Evolutionary conservation across 2,329 filamentous ascomycete genomes (phyloP).

Genomic region (Neopestalotiopsis sp.): DNA sequence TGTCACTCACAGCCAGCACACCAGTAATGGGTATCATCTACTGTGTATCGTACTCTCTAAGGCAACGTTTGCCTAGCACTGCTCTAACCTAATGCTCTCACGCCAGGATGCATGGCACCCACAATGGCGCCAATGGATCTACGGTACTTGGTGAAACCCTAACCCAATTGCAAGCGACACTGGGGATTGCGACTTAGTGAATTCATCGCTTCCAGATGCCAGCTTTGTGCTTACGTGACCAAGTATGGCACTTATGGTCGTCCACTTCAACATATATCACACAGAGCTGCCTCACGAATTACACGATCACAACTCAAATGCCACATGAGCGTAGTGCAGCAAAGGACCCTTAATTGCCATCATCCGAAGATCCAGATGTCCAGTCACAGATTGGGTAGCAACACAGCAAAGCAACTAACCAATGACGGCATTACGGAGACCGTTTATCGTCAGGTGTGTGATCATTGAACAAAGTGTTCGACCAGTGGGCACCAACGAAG

Average conservation of each 20-base stretch:
- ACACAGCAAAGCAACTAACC: not conserved
- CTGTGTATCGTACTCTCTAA: not conserved
- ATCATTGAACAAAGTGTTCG: not conserved
- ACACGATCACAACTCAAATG: not conserved
- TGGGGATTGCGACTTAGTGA: not conserved
- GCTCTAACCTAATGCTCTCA: not conserved
- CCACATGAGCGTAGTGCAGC: not conserved
- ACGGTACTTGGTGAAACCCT: not conserved
- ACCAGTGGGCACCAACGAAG: slow-evolving; percentile 3
- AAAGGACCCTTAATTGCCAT: not conserved
- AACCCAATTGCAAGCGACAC: not conserved
- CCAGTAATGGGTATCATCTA: not conserved
- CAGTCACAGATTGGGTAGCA: slow-evolving; percentile 4
- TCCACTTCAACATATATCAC: not conserved
- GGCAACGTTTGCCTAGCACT: not conserved
- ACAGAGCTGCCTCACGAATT: not conserved
- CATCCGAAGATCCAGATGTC: slow-evolving; percentile 8
- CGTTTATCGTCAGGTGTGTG: not conserved
- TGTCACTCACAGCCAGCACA: not conserved
- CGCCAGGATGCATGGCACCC: not conserved
- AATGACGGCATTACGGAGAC: slow-evolving; percentile 7
- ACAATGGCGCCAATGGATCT: slow-evolving; percentile 1
- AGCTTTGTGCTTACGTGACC: not conserved
- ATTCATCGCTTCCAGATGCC: not conserved
- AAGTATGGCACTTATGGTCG: not conserved